phyloP scores from a whole-genome alignment of 305 asterid species.

The Galium porrigens region DNA sequence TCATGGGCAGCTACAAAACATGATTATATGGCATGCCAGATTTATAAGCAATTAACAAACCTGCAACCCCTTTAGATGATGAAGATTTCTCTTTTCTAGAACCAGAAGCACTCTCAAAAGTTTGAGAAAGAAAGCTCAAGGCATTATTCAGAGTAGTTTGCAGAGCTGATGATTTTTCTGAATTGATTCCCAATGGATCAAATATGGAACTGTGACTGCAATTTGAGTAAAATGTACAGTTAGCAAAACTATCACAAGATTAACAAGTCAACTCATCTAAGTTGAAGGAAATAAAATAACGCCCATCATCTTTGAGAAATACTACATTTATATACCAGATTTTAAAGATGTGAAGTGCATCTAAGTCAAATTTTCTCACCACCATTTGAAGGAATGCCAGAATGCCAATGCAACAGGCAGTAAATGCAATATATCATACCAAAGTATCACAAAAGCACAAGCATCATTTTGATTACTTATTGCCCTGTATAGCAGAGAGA shows the following conservation, averaged over 20 bases:
- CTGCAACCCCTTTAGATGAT: constrained; percentile 75
- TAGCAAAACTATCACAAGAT: constrained; percentile 11
- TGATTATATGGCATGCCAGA: constrained; percentile 11
- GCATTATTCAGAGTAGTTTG: constrained; percentile 35
- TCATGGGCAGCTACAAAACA: constrained; percentile 30
- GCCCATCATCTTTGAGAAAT: neutral
- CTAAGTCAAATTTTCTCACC: neutral
- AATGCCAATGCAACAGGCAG: neutral
- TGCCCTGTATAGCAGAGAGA: neutral
- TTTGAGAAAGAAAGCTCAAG: constrained; percentile 32
- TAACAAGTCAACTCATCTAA: neutral
- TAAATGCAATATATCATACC: neutral
- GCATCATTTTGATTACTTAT: neutral
- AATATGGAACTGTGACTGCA: constrained; percentile 42
- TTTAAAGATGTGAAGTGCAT: neutral
- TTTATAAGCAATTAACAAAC: constrained; percentile 25
- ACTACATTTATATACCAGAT: neutral
- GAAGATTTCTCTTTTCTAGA: constrained; percentile 58
- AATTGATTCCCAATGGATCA: constrained; percentile 64
- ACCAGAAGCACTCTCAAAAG: constrained; percentile 49
- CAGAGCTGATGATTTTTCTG: constrained; percentile 32
- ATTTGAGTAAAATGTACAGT: constrained; percentile 17
- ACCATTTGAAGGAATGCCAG: neutral
- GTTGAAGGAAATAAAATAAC: neutral
- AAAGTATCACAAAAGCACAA: neutral